Base-by-base conservation (phyloP, 768 basidiomycete species). In the Kwoniella europaea region DNA sequence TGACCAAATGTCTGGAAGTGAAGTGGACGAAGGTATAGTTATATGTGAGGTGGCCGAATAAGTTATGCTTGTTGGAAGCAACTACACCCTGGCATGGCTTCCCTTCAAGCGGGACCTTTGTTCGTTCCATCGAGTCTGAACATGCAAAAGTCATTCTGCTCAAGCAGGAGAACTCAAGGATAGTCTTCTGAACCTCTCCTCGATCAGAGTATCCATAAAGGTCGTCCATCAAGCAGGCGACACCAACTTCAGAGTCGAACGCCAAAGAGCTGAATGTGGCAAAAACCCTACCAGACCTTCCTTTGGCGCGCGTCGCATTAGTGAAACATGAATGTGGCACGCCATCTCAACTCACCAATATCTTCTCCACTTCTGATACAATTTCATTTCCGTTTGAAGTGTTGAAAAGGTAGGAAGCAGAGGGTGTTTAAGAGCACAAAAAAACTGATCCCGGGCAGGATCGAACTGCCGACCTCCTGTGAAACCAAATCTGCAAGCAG, bases 401-500 rank as follows among this genome's bases (percentile, higher is more conserved):
- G 13, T 50, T 50, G 46, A 2, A 50, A 50, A 10, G 7, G 18
- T 27, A 9, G 46, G 18, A 50, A 12, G 46, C 18, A 4, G 12
- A 9, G 46, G 46, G 2, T 10, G 1, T 0, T 12, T 9, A 16
- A 1, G n/a, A 35, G 13, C 9, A 18, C 13, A 67, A 68, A 68
- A 68, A 62, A 18, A 16, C 53, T 68, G 67, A 68, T 60, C 58
- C 59, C 58, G 59, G 67, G 44, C 58, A 54, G 67, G 67, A 46
- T 68, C 67, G 67, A 68, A 68, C 67, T 54, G 58, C 44, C 67
- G 67, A 68, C 67, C 67, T 68, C 58, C 67, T 68, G 67, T 68
- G 67, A 52, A 52, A 16, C 20, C 50, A 29, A 29, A 42, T 13
- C 27, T 18, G 24, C 35, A 4, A 24, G 54, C n/a, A 42, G 35